phyloP scores from a whole-genome alignment of 2,329 filamentous ascomycete genomes.

The Mariannaea sp. region DNA sequence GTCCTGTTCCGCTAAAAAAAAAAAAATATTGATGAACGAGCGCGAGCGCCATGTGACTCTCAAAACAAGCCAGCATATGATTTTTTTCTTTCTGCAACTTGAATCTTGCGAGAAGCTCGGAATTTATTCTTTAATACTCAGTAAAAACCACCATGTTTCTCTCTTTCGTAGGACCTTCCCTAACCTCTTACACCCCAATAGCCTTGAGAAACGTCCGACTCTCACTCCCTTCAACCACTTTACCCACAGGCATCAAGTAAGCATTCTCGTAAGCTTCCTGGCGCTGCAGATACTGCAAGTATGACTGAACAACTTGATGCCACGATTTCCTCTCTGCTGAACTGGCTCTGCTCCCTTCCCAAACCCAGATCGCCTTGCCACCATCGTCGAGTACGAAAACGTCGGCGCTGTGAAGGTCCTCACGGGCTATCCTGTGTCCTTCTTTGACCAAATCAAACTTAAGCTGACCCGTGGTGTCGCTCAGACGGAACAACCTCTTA shows the following conservation, averaged over 20 bases:
- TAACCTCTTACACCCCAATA: conserved; percentile 40
- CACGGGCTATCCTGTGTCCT: conserved; percentile 48
- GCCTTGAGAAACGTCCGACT: conserved; percentile 56
- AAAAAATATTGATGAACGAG: too few species aligned
- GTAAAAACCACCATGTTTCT: not conserved
- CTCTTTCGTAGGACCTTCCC: not conserved
- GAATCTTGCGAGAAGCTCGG: too few species aligned
- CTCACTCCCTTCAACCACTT: conserved; percentile 62
- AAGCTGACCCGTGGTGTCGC: conserved; percentile 62
- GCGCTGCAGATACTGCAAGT: conserved; percentile 51
- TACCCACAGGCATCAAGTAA: conserved; percentile 57
- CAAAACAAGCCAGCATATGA: too few species aligned
- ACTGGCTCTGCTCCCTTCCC: conserved; percentile 66
- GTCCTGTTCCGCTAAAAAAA: too few species aligned
- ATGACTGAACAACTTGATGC: conserved; percentile 63
- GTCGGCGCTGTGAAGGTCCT: conserved; percentile 62
- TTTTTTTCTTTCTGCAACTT: too few species aligned
- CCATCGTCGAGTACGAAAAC: conserved; percentile 66
- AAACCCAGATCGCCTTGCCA: conserved; percentile 66
- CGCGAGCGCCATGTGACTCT: too few species aligned
- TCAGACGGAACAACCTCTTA: conserved; percentile 63
- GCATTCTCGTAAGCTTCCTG: conserved; percentile 41
- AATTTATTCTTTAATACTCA: too few species aligned
- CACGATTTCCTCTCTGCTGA: conserved; percentile 62
- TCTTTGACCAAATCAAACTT: conserved; percentile 64